These are phyloP conservation scores for Auxenochlorella pyrenoidosa DNA, from an alignment of 139 green algal genomes.

Conservation along the genomic window DNA sequence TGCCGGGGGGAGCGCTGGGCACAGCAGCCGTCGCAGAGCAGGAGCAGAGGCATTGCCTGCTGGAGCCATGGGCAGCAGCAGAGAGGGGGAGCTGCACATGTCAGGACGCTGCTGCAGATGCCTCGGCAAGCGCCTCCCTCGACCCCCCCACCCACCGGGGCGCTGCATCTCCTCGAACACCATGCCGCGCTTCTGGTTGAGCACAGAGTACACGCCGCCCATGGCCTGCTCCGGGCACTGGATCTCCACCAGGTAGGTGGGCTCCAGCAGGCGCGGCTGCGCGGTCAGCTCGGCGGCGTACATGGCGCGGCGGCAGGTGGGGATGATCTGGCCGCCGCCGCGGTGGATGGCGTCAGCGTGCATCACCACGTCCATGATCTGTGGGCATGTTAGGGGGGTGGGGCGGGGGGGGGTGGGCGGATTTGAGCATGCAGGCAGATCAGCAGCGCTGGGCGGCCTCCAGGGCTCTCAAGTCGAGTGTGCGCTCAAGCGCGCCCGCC, in stretches of 20 bases:
- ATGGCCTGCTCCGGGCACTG: slow-evolving; percentile 96
- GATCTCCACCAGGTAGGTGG: slow-evolving; percentile 99
- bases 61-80: too few relatives aligned
- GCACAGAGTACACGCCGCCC: slow-evolving; percentile 94
- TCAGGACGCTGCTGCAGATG: too few relatives aligned
- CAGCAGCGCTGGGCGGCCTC: neutral
- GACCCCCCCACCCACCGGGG: slow-evolving; percentile 67
- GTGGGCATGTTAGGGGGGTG: neutral
- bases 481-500: too few relatives aligned
- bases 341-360: slow-evolving; percentile 99
- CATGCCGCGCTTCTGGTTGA: slow-evolving; percentile 99
- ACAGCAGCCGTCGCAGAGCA: too few relatives aligned
- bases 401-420: neutral
- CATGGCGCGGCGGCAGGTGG: slow-evolving; percentile 93
- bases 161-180: slow-evolving; percentile 99
- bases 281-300: slow-evolving; percentile 95
- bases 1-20: too few relatives aligned
- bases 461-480: too few relatives aligned
- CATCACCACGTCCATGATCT: slow-evolving; percentile 93
- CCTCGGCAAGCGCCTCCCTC: too few relatives aligned
- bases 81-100: too few relatives aligned
- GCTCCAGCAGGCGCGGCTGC: slow-evolving; percentile 93
- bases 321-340: slow-evolving; percentile 99
- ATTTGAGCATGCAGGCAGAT: neutral
- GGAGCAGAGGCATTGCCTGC: too few relatives aligned